Evolutionary conservation across 371 early-diverging fungal species (phyloP).

Genomic region (Umbelopsis sp.): DNA sequence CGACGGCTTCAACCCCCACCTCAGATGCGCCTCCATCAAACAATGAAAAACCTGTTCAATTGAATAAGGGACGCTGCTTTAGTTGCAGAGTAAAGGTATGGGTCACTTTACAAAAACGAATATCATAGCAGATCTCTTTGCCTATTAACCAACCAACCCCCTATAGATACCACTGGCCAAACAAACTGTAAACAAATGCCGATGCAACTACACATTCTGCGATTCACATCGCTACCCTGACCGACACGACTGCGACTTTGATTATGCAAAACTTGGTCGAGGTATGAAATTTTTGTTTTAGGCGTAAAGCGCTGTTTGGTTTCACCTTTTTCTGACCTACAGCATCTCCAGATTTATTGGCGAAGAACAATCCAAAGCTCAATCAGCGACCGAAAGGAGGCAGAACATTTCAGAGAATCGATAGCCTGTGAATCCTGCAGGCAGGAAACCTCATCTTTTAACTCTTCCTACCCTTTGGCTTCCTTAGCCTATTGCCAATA

Average conservation of each 20-base stretch:
- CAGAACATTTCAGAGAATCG: conserved; percentile 76
- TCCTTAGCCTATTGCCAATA: not conserved
- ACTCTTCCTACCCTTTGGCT: not conserved
- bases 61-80: conserved; percentile 76
- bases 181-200: conserved; percentile 81
- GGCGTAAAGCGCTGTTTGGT: not conserved
- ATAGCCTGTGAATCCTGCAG: conserved; percentile 43
- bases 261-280: conserved; percentile 73
- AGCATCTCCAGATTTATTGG: conserved; percentile 55
- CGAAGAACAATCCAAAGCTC: conserved; percentile 81
- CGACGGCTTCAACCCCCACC: conserved; percentile 16
- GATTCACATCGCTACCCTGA: conserved; percentile 79
- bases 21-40: conserved; percentile 20
- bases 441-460: not conserved
- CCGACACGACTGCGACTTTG: conserved; percentile 81
- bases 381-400: conserved; percentile 80
- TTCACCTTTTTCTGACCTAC: not conserved
- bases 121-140: not conserved
- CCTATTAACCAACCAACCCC: not conserved
- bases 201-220: conserved; percentile 81
- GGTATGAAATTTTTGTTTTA: conserved; percentile 28
- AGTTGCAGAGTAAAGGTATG: conserved; percentile 70
- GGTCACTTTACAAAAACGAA: not conserved
- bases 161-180: conserved; percentile 76
- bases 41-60: conserved; percentile 48